Base-by-base conservation (phyloP, 768 basidiomycete species). In the Strobilomyces echinocephalus region DNA sequence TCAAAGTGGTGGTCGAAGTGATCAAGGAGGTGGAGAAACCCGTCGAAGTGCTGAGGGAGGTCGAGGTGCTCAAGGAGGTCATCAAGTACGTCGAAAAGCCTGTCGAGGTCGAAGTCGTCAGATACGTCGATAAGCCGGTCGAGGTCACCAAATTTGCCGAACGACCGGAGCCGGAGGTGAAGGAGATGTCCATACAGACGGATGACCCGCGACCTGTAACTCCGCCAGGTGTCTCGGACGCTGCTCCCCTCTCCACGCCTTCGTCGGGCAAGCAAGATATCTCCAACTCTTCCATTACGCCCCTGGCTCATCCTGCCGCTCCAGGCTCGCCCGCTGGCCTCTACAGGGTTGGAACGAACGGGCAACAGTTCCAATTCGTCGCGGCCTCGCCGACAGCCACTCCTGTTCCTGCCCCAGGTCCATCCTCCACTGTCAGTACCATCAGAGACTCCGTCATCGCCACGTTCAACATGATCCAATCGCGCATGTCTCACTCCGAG, bases 121-220 rank as follows among this genome's bases (percentile, higher is more conserved):
- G 61, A 50, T 58, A 63, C 20, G 57, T 65, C 21, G 66, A 69
- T 12, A 69, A 70, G 12, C 82, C 79, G 35, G 57, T 64, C 26
- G 57, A 61, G 35, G 63, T 63, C 54, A 59, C 33, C 52, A 61
- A 61, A 40, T 61, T 60, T 20, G 28, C 60, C 11, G 68, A 69
- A 8, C 69, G 69, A 18, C 81, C 80, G 11, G 87, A 83, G 65
- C 81, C 83, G 0, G 84, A 88, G 60, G 70, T 81, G 31, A 83
- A 75, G 64, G 90, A 93, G 60, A 87, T 83, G 55, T 87, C 83
- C 4, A 82, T 85, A 33, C 90, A 93, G 72, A 92, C 90, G 1
- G 91, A 93, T 56, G 77, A 78, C 46, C 65, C 70, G 21, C 53
- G 62, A 36, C 69, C 70, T 15, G 47, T 61, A 20, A 57, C 68